A percentile compares a stretch with the other conserved stretches of the same genome.
Evolutionary conservation across 208 protist species (phyloP).

Genomic region (Crithidia acanthocephali): DNA sequence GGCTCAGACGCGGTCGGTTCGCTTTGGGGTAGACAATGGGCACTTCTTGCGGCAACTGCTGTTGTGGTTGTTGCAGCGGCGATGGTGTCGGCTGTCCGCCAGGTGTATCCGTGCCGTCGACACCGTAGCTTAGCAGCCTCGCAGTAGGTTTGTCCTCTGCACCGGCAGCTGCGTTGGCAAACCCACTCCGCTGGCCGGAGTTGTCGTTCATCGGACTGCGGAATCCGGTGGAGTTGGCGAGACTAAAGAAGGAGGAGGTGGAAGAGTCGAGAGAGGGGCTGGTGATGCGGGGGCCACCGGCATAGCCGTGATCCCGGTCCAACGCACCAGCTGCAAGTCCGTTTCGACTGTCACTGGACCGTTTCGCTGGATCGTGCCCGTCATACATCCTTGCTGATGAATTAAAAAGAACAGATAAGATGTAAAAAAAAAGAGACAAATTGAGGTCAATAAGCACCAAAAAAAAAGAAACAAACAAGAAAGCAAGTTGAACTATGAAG

Average conservation of each 20-base stretch:
- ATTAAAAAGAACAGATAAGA: no score
- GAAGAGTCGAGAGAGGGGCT: not conserved
- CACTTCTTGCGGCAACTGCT: not conserved
- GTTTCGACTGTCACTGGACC: not conserved
- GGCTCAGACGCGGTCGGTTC: not conserved
- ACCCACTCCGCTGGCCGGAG: not conserved
- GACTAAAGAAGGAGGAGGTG: conserved; percentile 7
- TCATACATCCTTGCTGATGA: not conserved
- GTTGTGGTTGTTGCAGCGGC: not conserved
- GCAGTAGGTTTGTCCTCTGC: not conserved
- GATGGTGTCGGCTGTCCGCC: not conserved
- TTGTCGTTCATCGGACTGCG: not conserved
- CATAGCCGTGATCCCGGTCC: not conserved
- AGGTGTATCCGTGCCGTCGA: no score
- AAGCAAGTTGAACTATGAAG: no score
- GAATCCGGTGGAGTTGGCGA: not conserved
- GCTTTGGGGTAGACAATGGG: not conserved
- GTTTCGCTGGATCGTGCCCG: not conserved
- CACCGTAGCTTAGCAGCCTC: no score
- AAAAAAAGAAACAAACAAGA: no score
- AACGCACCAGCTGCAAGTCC: not conserved
- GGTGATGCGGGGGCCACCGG: not conserved
- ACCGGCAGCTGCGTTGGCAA: not conserved
- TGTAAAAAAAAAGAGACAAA: no score
- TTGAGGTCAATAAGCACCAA: no score